Evolutionary conservation across 345 rosid genomes (phyloP), one percentile per base, ranked within the genome.

Genomic region (Eucalyptus albens): DNA sequence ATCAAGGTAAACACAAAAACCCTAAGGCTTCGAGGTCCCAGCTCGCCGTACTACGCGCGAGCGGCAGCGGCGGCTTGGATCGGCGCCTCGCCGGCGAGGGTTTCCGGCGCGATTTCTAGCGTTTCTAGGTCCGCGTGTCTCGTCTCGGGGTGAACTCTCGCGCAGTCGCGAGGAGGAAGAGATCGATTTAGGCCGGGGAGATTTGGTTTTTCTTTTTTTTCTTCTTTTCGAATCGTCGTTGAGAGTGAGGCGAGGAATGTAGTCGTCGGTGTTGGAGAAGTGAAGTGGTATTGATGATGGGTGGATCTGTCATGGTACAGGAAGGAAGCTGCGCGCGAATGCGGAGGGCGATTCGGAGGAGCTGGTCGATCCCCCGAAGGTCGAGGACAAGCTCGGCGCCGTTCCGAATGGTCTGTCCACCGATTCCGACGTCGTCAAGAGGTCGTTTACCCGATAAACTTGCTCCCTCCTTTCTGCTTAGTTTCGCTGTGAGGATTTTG

Each of bases 371-470:
- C 97, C 98, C 91, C 99, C 99, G 1, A 97, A 97, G 93, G 96
- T 98, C 8, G 99, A 98, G 92, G 99, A 98, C 50, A 96, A 94
- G 91, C 93, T 98, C 88, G 99, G 99, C 27, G 99, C 98, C 24
- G 95, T 97, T 88, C 99, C 98, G 50, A 90, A 94, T 55, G 99
- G 99, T 87, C 91, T 93, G 59, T 93, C 99, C 29, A 98, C 99
- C n/a, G 99, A 98, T 94, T 98, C 99, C 81, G 98, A 98, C 90
- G 98, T 97, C 19, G 99, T 88, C 55, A 97, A 94, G 90, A 96
- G 99, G 99, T 97, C 27, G 47, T 91, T 82, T 16, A 50, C 9
- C 0, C 9, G 49, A 33, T 33, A 3, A 69, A 33, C 81, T 69
- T 9, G 44, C 81, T 86, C 33, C 86, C 21, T 31, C 1, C 59